These are phyloP conservation scores for Metarhizium robertsii DNA, from an alignment of 2,329 filamentous ascomycete species.

Conservation along the genomic window DNA sequence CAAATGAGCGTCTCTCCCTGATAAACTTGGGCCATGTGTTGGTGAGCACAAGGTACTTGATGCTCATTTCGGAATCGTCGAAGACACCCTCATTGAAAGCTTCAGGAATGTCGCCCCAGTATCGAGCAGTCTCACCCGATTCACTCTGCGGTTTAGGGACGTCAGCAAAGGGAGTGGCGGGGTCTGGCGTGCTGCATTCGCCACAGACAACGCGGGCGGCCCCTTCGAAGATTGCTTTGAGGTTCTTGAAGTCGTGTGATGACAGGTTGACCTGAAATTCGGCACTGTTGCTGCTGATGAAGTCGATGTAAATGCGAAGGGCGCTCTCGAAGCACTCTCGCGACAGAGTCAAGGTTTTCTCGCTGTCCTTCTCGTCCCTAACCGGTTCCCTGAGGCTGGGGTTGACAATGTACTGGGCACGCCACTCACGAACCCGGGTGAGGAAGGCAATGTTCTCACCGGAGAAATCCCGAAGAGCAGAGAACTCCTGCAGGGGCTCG, in stretches of 20 bases:
- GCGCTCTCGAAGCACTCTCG: conserved; percentile 48
- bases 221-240: conserved; percentile 47
- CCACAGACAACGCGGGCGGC: conserved; percentile 38
- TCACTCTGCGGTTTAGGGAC: conserved; percentile 12
- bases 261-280: conserved; percentile 61
- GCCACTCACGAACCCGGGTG: conserved; percentile 39
- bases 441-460: conserved; percentile 62
- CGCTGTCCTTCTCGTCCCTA: conserved; percentile 4
- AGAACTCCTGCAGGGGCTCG: conserved; percentile 49
- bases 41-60: conserved; percentile 59
- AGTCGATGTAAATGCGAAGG: conserved; percentile 51
- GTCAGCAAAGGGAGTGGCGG: conserved; percentile 34
- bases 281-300: conserved; percentile 50
- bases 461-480: conserved; percentile 54
- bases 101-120: conserved; percentile 36
- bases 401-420: conserved; percentile 16
- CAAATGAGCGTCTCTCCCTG: conserved; percentile 28
- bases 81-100: conserved; percentile 47
- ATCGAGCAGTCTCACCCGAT: conserved; percentile 19
- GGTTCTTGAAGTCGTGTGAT: conserved; percentile 40
- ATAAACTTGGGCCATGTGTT: conserved; percentile 61
- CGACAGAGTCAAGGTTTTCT: conserved; percentile 19
- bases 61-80: conserved; percentile 47
- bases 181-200: conserved; percentile 27
- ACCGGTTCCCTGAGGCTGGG: conserved; percentile 12